Evolutionary conservation across 257 asterid species (phyloP).

Genomic region (Pogostemon cablin): DNA sequence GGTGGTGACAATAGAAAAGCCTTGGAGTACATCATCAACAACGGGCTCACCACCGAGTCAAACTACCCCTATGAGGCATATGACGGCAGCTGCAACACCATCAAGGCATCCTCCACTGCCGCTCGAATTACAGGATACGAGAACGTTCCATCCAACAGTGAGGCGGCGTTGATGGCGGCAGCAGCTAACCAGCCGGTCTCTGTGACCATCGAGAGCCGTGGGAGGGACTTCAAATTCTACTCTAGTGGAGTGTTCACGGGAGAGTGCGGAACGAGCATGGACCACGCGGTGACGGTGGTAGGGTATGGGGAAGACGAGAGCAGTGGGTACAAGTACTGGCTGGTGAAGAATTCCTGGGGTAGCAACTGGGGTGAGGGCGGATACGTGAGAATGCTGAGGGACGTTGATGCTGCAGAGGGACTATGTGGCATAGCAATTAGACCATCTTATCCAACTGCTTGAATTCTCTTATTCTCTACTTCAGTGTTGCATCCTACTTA

Average conservation of each 20-base stretch:
- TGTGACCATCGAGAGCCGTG: slow-evolving; percentile 43
- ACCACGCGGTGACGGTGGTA: slow-evolving; percentile 50
- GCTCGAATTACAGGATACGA: slow-evolving; percentile 21
- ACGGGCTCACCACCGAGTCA: slow-evolving; percentile 42
- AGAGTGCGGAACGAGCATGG: slow-evolving; percentile 41
- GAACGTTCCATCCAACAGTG: slow-evolving; percentile 40
- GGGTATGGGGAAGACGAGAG: slow-evolving; percentile 34
- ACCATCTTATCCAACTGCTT: slow-evolving; percentile 13
- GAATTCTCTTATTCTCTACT: not conserved
- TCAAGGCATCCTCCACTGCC: not conserved
- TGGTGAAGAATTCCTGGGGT: slow-evolving; percentile 43
- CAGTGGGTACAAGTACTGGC: slow-evolving; percentile 38
- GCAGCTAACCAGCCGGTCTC: slow-evolving; percentile 45
- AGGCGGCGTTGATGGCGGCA: slow-evolving; percentile 35
- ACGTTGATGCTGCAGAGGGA: slow-evolving; percentile 25
- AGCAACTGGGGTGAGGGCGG: slow-evolving; percentile 45
- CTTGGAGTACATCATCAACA: slow-evolving; percentile 39
- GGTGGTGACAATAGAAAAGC: slow-evolving; percentile 44
- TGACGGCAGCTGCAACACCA: not conserved
- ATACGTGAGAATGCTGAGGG: slow-evolving; percentile 39
- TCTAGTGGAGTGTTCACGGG: slow-evolving; percentile 43
- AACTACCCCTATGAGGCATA: slow-evolving; percentile 43
- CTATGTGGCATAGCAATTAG: slow-evolving; percentile 24
- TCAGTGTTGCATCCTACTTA: not conserved
- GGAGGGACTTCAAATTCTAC: slow-evolving; percentile 37